Conservation (phyloP, 371 early-diverging fungal genomes). For the Apophysomyces ossiformis region DNA sequence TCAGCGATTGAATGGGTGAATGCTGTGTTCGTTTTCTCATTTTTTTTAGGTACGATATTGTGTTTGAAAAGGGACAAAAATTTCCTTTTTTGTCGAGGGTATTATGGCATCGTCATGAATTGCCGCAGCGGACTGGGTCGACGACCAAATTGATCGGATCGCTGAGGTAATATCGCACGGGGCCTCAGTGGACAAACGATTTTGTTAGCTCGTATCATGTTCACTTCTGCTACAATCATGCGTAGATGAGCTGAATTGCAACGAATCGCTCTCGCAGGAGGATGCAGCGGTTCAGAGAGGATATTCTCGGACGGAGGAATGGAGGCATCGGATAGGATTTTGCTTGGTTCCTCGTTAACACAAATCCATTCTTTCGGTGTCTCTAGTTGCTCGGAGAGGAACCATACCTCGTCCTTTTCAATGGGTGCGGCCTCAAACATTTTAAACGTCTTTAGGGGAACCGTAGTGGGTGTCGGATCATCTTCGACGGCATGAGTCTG, state of each 20-base stretch:
- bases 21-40: not conserved
- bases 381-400: not conserved
- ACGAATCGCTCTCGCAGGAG: slow-evolving; percentile 38
- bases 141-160: slow-evolving; percentile 35
- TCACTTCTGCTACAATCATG: slow-evolving; percentile 58
- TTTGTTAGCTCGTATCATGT: slow-evolving; percentile 59
- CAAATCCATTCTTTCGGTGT: not conserved
- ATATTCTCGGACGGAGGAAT: not conserved
- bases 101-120: not conserved
- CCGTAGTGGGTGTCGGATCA: slow-evolving; percentile 4
- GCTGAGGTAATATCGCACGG: slow-evolving; percentile 43
- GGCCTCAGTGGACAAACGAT: slow-evolving; percentile 54
- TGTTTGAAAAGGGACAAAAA: not conserved
- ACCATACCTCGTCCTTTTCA: not conserved
- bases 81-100: not conserved
- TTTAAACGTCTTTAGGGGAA: slow-evolving; percentile 5
- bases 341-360: slow-evolving; percentile 12
- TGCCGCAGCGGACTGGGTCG: slow-evolving; percentile 13
- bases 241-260: slow-evolving; percentile 52
- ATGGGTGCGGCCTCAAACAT: slow-evolving; percentile 5
- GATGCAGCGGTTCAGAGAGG: slow-evolving; percentile 15
- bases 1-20: too few relatives aligned
- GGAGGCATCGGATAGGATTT: not conserved
- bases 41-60: not conserved
- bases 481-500: slow-evolving; percentile 11